Percentiles rank a stretch among this genome's conserved stretches.
phyloP scores from a whole-genome alignment of 768 basidiomycete species.

The Rhizopogon sp. region DNA sequence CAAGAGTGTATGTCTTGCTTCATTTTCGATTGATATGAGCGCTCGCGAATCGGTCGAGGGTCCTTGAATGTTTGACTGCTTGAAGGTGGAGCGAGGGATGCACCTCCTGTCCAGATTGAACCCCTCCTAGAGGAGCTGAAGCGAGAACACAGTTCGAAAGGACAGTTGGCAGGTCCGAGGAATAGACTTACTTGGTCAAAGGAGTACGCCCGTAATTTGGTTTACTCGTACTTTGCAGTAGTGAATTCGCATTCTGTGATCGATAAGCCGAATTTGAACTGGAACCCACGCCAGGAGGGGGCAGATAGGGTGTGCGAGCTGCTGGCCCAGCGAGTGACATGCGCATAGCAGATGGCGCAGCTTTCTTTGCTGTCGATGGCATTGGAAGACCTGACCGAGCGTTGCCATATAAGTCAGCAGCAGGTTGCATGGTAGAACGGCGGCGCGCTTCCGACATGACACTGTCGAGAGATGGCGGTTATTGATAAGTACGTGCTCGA shows the following conservation, averaged over 20 bases:
- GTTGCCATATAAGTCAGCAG: conserved; percentile 43
- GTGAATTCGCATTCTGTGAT: conserved; percentile 62
- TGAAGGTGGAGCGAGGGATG: conserved; percentile 39
- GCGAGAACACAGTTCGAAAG: conserved; percentile 4
- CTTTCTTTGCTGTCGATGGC: conserved; percentile 73
- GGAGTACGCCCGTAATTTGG: conserved; percentile 70
- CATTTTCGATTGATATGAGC: conserved; percentile 68
- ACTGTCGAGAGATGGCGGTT: conserved; percentile 1
- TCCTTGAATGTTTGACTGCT: conserved; percentile 63
- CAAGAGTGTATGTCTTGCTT: conserved; percentile 72
- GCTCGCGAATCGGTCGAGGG: conserved; percentile 72
- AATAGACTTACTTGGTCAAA: conserved; percentile 48
- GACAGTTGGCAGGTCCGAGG: neutral
- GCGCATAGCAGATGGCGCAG: conserved; percentile 40
- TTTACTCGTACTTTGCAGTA: conserved; percentile 68
- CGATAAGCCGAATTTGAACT: conserved; percentile 56
- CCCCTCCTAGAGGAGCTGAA: conserved; percentile 66
- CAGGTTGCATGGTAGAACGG: conserved; percentile 54
- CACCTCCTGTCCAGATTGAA: conserved; percentile 65
- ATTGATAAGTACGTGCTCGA: conserved; percentile 3
- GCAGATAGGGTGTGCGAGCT: conserved; percentile 49
- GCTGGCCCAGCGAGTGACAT: conserved; percentile 78
- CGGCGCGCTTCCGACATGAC: conserved; percentile 45
- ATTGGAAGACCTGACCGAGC: conserved; percentile 65
- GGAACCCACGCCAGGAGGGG: conserved; percentile 27